These are phyloP conservation scores for Microbotryomycetes sp. DNA, from an alignment of 1,284 basidiomycete species.

Conservation along the genomic window DNA sequence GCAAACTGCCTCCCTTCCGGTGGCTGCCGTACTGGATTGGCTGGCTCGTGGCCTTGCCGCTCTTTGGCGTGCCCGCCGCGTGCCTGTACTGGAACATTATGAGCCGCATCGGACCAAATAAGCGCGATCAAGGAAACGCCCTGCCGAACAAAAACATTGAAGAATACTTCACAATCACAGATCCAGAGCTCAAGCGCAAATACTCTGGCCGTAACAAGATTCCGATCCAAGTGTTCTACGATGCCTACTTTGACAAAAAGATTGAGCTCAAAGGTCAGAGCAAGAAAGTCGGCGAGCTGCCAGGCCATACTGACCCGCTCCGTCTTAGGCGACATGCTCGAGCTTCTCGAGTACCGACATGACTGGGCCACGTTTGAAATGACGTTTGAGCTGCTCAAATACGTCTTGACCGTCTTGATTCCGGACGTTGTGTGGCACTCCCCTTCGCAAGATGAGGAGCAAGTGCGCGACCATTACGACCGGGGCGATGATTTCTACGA, in stretches of 20 bases:
- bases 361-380: constrained; percentile 88
- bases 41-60: neutral
- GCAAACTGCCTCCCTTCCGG: constrained; percentile 51
- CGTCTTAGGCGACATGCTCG: constrained; percentile 91
- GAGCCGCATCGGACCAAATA: constrained; percentile 60
- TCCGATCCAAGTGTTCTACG: constrained; percentile 95
- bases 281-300: too few species aligned
- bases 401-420: constrained; percentile 78
- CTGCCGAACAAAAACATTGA: constrained; percentile 81
- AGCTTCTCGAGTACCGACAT: constrained; percentile 86
- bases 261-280: constrained; percentile 82
- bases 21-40: constrained; percentile 54
- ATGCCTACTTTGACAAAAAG: constrained; percentile 95
- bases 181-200: constrained; percentile 65
- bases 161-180: constrained; percentile 86
- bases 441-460: constrained; percentile 83
- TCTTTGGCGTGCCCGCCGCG: neutral
- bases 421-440: constrained; percentile 92
- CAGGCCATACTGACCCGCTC: too few species aligned
- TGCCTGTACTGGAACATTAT: constrained; percentile 84
- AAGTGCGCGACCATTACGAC: constrained; percentile 95
- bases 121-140: constrained; percentile 70
- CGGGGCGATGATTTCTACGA: constrained; percentile 90
- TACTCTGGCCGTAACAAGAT: constrained; percentile 80
- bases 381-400: constrained; percentile 84